Conservation (phyloP, 352 stramenopile species). For the Sclerospora graminicola region DNA sequence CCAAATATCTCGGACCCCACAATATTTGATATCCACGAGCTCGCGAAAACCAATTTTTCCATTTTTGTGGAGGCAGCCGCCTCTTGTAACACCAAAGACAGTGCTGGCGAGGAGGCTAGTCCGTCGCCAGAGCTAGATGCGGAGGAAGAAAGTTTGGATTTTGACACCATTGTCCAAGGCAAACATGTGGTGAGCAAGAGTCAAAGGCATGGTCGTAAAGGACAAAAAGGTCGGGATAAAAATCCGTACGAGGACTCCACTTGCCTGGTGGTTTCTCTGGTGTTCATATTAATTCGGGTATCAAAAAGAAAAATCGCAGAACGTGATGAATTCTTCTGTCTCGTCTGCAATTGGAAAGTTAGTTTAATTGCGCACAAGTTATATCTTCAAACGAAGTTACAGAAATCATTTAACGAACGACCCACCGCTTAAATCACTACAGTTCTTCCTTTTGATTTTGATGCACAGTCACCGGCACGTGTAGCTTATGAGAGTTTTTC, state of each 20-base stretch:
- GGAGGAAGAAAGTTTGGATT: constrained; percentile 42
- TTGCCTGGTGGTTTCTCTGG: constrained; percentile 32
- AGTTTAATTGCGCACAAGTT: no score
- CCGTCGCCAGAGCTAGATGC: constrained; percentile 4
- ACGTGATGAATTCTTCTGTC: constrained; percentile 8
- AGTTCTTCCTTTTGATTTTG: constrained; percentile 31
- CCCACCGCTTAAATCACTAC: constrained; percentile 12
- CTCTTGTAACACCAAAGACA: constrained; percentile 10
- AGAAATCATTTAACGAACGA: no score
- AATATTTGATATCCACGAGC: constrained; percentile 68
- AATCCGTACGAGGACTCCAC: constrained; percentile 93
- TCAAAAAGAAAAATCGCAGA: constrained; percentile 66
- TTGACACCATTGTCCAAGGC: constrained; percentile 60
- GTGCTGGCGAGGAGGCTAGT: constrained; percentile 3
- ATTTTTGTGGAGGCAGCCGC: constrained; percentile 21
- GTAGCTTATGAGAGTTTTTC: no score
- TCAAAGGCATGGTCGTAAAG: constrained; percentile 93
- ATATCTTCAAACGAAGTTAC: no score
- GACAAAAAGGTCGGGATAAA: constrained; percentile 92
- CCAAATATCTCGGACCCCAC: constrained; percentile 45
- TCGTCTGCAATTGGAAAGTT: no score
- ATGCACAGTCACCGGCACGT: no score
- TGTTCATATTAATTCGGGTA: constrained; percentile 60
- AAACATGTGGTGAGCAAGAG: constrained; percentile 70
- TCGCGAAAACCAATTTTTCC: constrained; percentile 51